phyloP scores from a whole-genome alignment of 257 asterid species.

The Solanum chiquidenum region DNA sequence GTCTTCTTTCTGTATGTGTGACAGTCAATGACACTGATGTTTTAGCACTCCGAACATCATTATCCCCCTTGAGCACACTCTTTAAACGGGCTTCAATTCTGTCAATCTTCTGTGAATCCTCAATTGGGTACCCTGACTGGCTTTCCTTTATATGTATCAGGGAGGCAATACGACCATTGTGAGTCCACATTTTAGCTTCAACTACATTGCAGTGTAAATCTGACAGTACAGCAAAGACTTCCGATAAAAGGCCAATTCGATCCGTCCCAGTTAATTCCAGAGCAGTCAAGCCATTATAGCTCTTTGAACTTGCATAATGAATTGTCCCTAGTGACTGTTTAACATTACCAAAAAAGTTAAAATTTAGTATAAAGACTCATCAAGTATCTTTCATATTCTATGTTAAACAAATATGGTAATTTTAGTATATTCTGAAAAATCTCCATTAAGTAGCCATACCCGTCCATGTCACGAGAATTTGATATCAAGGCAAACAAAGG shows the following conservation, averaged over 20 bases:
- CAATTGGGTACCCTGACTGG: slow-evolving; percentile 56
- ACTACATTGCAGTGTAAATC: slow-evolving; percentile 61
- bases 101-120: slow-evolving; percentile 48
- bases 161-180: slow-evolving; percentile 83
- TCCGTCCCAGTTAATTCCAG: slow-evolving; percentile 83
- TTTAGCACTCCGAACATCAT: slow-evolving; percentile 62
- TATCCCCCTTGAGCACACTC: slow-evolving; percentile 77
- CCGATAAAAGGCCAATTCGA: slow-evolving; percentile 81
- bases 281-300: slow-evolving; percentile 59
- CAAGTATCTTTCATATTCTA: neutral
- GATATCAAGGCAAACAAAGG: neutral
- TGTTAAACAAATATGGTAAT: neutral
- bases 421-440: neutral
- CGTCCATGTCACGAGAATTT: neutral
- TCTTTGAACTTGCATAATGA: slow-evolving; percentile 47
- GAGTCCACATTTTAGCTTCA: slow-evolving; percentile 87
- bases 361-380: neutral
- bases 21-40: slow-evolving; percentile 55
- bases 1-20: slow-evolving; percentile 89
- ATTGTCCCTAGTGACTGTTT: slow-evolving; percentile 69
- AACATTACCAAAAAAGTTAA: neutral
- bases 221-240: slow-evolving; percentile 77
- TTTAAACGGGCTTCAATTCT: slow-evolving; percentile 49
- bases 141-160: slow-evolving; percentile 57
- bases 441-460: neutral